phyloP scores from a whole-genome alignment of 768 basidiomycete genomes.

The Galerina sulciceps region DNA sequence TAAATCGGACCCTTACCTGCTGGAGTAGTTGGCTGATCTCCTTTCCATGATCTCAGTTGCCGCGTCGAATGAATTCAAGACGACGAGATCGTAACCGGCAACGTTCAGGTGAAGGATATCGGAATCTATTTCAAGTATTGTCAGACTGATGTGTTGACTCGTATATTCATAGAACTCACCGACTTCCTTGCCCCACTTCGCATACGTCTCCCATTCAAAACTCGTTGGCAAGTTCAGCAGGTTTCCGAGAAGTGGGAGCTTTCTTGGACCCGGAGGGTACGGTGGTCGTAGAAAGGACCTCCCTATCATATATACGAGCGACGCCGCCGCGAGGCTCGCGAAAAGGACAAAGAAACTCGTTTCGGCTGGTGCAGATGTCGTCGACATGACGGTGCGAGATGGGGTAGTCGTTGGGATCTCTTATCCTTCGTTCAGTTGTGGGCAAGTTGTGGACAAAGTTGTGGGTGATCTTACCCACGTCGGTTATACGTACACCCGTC shows the following conservation, averaged over 20 bases:
- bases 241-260: slow-evolving; percentile 48
- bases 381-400: too few species aligned
- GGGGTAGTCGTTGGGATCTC: too few species aligned
- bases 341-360: too few species aligned
- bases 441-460: too few species aligned
- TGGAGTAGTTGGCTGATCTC: slow-evolving; percentile 23
- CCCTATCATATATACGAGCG: not conserved
- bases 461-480: too few species aligned
- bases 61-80: slow-evolving; percentile 23
- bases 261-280: slow-evolving; percentile 44
- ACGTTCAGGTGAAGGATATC: slow-evolving; percentile 26
- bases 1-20: slow-evolving; percentile 11
- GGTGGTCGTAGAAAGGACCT: slow-evolving; percentile 20
- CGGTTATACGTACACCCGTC: too few species aligned
- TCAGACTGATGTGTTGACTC: not conserved
- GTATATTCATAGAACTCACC: slow-evolving; percentile 23
- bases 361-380: too few species aligned
- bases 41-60: slow-evolving; percentile 25
- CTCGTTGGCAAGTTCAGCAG: slow-evolving; percentile 44
- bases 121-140: slow-evolving; percentile 19
- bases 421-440: too few species aligned
- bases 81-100: slow-evolving; percentile 20
- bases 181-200: slow-evolving; percentile 47
- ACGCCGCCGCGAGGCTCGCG: not conserved
- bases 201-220: slow-evolving; percentile 45